These are phyloP conservation scores for Solioccasus polychromus DNA, from an alignment of 768 basidiomycete genomes.

Conservation along the genomic window DNA sequence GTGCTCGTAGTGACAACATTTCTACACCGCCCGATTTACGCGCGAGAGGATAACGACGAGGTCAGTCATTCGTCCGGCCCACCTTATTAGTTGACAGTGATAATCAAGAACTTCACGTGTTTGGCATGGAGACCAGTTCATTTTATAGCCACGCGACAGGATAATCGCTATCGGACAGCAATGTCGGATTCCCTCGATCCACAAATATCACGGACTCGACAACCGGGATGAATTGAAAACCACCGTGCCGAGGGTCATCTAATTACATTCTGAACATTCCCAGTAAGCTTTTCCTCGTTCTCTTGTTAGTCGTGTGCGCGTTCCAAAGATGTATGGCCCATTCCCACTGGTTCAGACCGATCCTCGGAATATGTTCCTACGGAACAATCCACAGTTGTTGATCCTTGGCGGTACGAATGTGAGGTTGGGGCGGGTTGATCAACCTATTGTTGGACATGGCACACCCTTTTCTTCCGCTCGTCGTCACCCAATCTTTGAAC, in stretches of 20 bases:
- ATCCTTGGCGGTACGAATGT: no score
- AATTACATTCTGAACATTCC: not conserved
- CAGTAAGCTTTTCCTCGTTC: not conserved
- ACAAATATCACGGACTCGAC: not conserved
- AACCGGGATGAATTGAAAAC: not conserved
- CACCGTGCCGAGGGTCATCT: not conserved
- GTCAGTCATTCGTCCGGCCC: slow-evolving; percentile 1
- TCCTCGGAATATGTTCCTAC: not conserved
- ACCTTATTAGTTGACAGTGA: not conserved
- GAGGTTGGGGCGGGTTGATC: no score
- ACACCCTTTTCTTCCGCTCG: not conserved
- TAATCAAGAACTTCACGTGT: not conserved
- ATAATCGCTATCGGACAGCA: not conserved
- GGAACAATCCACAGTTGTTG: no score
- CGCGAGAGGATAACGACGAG: not conserved
- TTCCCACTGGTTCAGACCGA: not conserved
- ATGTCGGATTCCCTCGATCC: not conserved
- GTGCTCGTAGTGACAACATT: not conserved
- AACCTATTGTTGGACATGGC: not conserved
- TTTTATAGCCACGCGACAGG: slow-evolving; percentile 3
- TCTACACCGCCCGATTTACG: not conserved
- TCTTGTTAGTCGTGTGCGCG: not conserved
- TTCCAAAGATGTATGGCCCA: not conserved
- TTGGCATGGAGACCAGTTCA: not conserved
- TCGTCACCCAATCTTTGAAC: no score